Evolutionary conservation across 805 yeast species (phyloP).

Genomic region (Wickerhamiella kurtzmanii): DNA sequence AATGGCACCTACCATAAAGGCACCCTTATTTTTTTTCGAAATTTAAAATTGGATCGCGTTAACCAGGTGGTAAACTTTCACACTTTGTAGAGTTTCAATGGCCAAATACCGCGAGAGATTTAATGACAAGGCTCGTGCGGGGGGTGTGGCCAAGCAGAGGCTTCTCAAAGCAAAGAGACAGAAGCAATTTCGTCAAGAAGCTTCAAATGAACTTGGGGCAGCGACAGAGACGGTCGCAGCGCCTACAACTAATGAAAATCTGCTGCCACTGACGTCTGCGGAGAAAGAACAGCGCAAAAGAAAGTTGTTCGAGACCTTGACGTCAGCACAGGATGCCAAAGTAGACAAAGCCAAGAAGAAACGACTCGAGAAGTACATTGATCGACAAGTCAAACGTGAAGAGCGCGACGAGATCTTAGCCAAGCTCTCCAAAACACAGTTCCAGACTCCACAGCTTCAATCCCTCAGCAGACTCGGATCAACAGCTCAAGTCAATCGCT

Average conservation of each 20-base stretch:
- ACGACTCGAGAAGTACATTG: slow-evolving; percentile 76
- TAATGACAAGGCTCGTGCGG: slow-evolving; percentile 76
- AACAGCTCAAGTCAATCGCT: slow-evolving; percentile 40
- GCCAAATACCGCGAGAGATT: slow-evolving; percentile 70
- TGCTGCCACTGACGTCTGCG: slow-evolving; percentile 48
- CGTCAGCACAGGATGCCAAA: slow-evolving; percentile 44
- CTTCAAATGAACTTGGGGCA: slow-evolving; percentile 9
- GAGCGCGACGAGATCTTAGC: slow-evolving; percentile 68
- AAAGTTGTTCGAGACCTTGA: slow-evolving; percentile 36
- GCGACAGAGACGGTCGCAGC: slow-evolving; percentile 10
- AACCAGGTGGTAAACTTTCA: too few species aligned
- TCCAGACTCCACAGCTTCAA: slow-evolving; percentile 43
- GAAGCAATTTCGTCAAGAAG: slow-evolving; percentile 41
- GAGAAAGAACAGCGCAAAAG: slow-evolving; percentile 57
- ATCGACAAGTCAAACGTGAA: slow-evolving; percentile 26
- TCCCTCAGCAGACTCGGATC: slow-evolving; percentile 74
- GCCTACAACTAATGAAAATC: slow-evolving; percentile 32
- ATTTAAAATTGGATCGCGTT: too few species aligned
- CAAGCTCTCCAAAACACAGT: slow-evolving; percentile 44
- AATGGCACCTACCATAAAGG: too few species aligned
- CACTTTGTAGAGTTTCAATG: slow-evolving; percentile 32
- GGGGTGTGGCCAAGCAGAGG: slow-evolving; percentile 68
- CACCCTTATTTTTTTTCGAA: too few species aligned
- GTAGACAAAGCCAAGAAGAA: slow-evolving; percentile 56
- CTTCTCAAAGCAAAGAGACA: slow-evolving; percentile 54